These are phyloP conservation scores for Beauveria sp. DNA, from an alignment of 2,329 filamentous ascomycete genomes.

Conservation along the genomic window DNA sequence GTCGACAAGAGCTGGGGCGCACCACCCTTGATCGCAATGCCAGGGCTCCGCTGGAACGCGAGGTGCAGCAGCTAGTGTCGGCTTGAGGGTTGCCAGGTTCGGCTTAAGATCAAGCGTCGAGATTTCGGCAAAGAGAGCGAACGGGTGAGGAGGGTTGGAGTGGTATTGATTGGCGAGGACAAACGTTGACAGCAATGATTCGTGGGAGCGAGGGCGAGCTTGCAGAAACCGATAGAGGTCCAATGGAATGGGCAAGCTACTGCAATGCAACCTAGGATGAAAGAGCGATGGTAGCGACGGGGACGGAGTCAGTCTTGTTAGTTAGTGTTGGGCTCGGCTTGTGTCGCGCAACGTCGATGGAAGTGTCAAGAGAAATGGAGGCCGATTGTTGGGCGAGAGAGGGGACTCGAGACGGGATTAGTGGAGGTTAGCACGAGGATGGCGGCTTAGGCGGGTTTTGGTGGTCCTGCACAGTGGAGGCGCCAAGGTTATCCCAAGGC, in stretches of 20 bases:
- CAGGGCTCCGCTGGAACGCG: constrained; percentile 21
- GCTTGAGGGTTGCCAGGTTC: neutral
- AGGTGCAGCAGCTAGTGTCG: constrained; percentile 1
- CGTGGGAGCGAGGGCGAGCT: neutral
- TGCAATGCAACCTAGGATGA: neutral
- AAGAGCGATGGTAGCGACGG: neutral
- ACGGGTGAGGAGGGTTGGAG: neutral
- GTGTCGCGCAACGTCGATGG: neutral
- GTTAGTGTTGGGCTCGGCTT: neutral
- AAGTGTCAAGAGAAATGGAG: neutral
- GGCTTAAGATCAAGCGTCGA: neutral
- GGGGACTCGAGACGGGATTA: neutral
- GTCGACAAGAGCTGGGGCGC: neutral
- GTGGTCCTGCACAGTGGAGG: neutral
- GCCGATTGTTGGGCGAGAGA: neutral
- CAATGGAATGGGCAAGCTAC: neutral
- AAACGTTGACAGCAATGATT: neutral
- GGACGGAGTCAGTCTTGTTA: neutral
- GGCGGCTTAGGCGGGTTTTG: neutral
- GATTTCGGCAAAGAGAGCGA: neutral
- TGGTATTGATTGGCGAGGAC: neutral
- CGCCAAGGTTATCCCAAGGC: neutral
- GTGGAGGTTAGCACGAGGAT: neutral
- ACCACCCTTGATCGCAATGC: constrained; percentile 17
- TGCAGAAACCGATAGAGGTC: neutral